A percentile compares a stretch with the other conserved stretches of the same genome.
These are phyloP conservation scores for Trypanosoma theileri DNA, from an alignment of 208 protist genomes.

Conservation along the genomic window DNA sequence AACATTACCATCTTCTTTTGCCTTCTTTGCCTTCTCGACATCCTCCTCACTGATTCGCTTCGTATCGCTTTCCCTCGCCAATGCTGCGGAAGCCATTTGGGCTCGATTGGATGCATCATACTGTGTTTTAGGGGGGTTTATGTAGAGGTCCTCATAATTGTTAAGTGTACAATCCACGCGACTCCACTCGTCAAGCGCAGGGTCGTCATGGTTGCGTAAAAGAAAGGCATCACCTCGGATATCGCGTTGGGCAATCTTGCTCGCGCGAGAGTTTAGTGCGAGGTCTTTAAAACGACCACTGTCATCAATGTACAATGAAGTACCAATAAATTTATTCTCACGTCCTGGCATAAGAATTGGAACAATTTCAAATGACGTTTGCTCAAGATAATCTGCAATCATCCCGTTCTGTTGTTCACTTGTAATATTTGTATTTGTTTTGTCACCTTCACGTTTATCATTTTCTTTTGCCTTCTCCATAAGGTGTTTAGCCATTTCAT, in stretches of 20 bases:
- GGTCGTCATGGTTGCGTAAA: conserved; percentile 87
- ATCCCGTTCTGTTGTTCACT: conserved; percentile 49
- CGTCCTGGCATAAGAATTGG: conserved; percentile 81
- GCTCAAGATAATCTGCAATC: conserved; percentile 71
- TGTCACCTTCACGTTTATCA: conserved; percentile 12
- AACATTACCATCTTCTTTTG: conserved; percentile 64
- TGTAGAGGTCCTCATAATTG: conserved; percentile 43
- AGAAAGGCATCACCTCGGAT: conserved; percentile 90
- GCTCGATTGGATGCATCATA: conserved; percentile 71
- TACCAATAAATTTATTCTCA: conserved; percentile 72
- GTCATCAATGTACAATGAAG: conserved; percentile 90
- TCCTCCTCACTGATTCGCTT: conserved; percentile 71
- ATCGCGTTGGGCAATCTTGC: conserved; percentile 81
- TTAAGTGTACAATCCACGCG: conserved; percentile 64
- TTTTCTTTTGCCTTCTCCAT: conserved; percentile 39
- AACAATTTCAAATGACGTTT: conserved; percentile 84
- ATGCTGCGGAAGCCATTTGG: conserved; percentile 61
- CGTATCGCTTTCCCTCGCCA: conserved; percentile 59
- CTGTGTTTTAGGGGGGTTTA: conserved; percentile 41
- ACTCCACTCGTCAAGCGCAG: conserved; percentile 81
- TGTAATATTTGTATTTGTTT: conserved; percentile 8
- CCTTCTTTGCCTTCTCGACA: conserved; percentile 46
- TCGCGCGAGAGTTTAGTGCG: conserved; percentile 75
- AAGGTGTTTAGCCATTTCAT: conserved; percentile 66
- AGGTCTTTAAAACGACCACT: conserved; percentile 87